A percentile compares a stretch with the other conserved stretches of the same genome.
phyloP scores from a whole-genome alignment of 2,329 filamentous ascomycete genomes.

The Colletotrichum tanaceti region DNA sequence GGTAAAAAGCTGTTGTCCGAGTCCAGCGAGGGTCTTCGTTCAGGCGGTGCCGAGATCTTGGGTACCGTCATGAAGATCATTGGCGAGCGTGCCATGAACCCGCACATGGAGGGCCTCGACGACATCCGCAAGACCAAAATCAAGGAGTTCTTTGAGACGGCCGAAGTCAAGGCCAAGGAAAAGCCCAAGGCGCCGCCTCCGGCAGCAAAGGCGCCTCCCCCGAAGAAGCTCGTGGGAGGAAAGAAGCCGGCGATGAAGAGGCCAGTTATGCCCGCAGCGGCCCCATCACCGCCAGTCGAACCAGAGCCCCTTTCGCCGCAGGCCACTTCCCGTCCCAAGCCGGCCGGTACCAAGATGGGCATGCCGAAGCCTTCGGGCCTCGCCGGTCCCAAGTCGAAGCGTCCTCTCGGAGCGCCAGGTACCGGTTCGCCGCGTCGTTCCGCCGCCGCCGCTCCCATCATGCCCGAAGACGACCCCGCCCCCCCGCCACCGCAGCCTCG shows the following conservation, averaged over 20 bases:
- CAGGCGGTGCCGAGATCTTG: conserved; percentile 90
- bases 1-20: conserved; percentile 92
- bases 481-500: conserved; percentile 70
- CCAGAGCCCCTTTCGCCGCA: conserved; percentile 68
- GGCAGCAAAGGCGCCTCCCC: conserved; percentile 61
- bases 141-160: conserved; percentile 86
- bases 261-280: conserved; percentile 44
- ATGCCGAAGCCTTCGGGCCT: conserved; percentile 65
- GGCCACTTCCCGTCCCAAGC: conserved; percentile 63
- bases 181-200: conserved; percentile 86
- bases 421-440: conserved; percentile 63
- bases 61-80: conserved; percentile 99
- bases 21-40: conserved; percentile 84
- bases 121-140: conserved; percentile 96
- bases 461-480: conserved; percentile 68
- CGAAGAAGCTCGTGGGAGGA: conserved; percentile 61
- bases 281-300: conserved; percentile 53
- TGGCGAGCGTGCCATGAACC: conserved; percentile 94
- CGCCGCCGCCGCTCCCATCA: conserved; percentile 60
- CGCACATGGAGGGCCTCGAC: conserved; percentile 90
- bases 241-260: conserved; percentile 61
- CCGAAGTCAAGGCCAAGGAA: conserved; percentile 61
- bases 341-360: conserved; percentile 63
- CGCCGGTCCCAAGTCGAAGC: conserved; percentile 70
- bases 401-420: conserved; percentile 55